These are phyloP conservation scores for Houttuynia cordata DNA, from an alignment of 164 flowering plant species.

Conservation along the genomic window DNA sequence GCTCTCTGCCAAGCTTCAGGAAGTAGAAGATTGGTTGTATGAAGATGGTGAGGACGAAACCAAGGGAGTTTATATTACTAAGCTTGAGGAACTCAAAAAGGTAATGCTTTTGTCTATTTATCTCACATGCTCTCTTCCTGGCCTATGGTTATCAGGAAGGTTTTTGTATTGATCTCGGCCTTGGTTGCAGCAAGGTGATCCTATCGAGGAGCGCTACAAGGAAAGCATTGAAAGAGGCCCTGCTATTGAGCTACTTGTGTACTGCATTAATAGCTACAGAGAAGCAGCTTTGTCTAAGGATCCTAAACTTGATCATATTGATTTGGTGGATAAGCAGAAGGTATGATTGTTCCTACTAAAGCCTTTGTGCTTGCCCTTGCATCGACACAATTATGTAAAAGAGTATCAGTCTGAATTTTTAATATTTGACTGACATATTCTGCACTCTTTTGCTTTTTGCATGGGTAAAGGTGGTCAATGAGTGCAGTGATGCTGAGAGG, in stretches of 20 bases:
- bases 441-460: not conserved
- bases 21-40: constrained; percentile 90
- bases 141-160: too few species aligned
- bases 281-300: constrained; percentile 80
- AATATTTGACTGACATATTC: not conserved
- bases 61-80: constrained; percentile 89
- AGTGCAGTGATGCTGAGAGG: constrained; percentile 78
- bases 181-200: constrained; percentile 74
- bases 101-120: constrained; percentile 12
- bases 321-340: constrained; percentile 76
- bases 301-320: constrained; percentile 87
- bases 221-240: constrained; percentile 63
- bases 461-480: constrained; percentile 53
- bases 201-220: constrained; percentile 77
- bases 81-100: constrained; percentile 94
- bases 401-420: not conserved
- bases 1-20: constrained; percentile 59
- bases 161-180: not conserved
- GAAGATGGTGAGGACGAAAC: constrained; percentile 99
- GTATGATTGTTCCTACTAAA: constrained; percentile 19
- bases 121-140: not conserved
- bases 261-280: constrained; percentile 76
- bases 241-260: constrained; percentile 51
- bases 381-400: not conserved
- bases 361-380: not conserved